Evolutionary conservation across 2,329 filamentous ascomycete genomes (phyloP).

Genomic region (Fusarium nurragi): DNA sequence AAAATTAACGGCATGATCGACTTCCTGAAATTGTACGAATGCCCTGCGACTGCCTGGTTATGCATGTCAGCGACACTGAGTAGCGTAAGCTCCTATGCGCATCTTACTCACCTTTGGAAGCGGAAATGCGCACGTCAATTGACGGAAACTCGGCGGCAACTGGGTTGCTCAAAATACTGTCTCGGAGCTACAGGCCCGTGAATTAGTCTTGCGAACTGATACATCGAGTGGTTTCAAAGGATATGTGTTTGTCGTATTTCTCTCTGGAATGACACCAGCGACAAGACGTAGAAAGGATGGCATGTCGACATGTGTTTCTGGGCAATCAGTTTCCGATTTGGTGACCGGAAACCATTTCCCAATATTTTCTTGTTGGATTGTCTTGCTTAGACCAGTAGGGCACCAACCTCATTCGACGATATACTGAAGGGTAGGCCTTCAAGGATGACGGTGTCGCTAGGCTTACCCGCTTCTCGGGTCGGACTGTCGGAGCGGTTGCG

Average conservation of each 20-base stretch:
- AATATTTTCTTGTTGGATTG: constrained; percentile 9
- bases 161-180: constrained; percentile 48
- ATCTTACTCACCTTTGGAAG: constrained; percentile 46
- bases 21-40: constrained; percentile 54
- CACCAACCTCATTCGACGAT: constrained; percentile 62
- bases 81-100: neutral
- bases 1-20: constrained; percentile 54
- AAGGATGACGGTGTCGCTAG: constrained; percentile 63
- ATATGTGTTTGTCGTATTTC: constrained; percentile 14
- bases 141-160: constrained; percentile 50
- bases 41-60: constrained; percentile 52
- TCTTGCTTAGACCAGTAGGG: constrained; percentile 35
- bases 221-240: constrained; percentile 20
- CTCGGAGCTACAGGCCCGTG: constrained; percentile 48
- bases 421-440: constrained; percentile 62
- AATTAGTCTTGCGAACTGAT: constrained; percentile 43
- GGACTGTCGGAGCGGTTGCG: constrained; percentile 50
- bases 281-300: too few relatives aligned
- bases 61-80: constrained; percentile 21
- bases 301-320: neutral
- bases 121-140: constrained; percentile 53
- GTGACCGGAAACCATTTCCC: constrained; percentile 7
- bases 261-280: too few relatives aligned
- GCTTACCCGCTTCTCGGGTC: constrained; percentile 52
- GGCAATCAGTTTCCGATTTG: constrained; percentile 17